Evolutionary conservation across 495 filamentous ascomycete species (phyloP).

Genomic region (Penicillium goetzii): DNA sequence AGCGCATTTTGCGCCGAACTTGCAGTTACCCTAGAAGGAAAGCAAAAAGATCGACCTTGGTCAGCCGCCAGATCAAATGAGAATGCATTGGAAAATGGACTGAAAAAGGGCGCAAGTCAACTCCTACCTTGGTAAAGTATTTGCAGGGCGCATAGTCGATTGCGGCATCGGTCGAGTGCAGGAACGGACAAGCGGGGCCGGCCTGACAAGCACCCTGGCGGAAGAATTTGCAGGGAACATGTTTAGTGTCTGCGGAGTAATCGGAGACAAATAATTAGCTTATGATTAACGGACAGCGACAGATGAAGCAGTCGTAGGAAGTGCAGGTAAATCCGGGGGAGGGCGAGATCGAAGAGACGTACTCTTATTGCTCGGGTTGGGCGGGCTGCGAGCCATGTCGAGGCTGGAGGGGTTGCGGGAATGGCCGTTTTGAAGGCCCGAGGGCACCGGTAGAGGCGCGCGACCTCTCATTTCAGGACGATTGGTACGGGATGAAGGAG

Average conservation of each 20-base stretch:
- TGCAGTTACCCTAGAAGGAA: constrained; percentile 85
- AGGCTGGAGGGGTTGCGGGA: constrained; percentile 51
- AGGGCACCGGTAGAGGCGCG: constrained; percentile 46
- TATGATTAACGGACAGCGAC: background rate
- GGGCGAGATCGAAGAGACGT: constrained; percentile 35
- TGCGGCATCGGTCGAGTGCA: constrained; percentile 81
- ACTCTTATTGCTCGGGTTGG: constrained; percentile 73
- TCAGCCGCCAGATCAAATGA: background rate
- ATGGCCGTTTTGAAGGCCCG: constrained; percentile 50
- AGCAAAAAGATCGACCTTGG: constrained; percentile 15
- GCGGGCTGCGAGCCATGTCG: constrained; percentile 72
- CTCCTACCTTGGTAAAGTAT: constrained; percentile 92
- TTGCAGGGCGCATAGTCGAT: constrained; percentile 89
- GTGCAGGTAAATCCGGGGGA: background rate
- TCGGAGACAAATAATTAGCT: constrained; percentile 26
- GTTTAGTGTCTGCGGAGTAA: constrained; percentile 75
- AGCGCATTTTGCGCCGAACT: constrained; percentile 96
- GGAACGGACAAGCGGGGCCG: constrained; percentile 92
- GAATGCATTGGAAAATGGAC: constrained; percentile 2
- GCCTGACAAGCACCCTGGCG: constrained; percentile 95
- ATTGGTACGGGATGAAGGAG: constrained; percentile 30
- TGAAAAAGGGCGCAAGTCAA: background rate
- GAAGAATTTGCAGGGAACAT: constrained; percentile 99
- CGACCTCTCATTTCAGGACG: constrained; percentile 50
- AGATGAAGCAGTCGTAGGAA: background rate